Evolutionary conservation across 202 grass and related monocot genomes (phyloP), one percentile per base, ranked within the genome.

Genomic region (Panicum hallii): DNA sequence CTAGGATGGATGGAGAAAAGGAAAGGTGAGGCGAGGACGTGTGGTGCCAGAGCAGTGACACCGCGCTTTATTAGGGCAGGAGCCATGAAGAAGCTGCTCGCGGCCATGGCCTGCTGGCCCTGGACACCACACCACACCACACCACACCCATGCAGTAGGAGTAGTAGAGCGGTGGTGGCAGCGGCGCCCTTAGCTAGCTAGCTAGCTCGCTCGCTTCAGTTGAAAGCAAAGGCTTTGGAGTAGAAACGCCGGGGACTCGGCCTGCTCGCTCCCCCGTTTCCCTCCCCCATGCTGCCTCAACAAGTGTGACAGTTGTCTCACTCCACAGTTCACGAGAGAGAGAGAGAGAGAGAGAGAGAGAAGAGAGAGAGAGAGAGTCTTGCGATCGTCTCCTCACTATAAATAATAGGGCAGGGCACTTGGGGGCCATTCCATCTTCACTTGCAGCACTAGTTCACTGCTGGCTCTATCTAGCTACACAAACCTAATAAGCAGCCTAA

Each of bases 271-370:
- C 47, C 74, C 67, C 55, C 53, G 12, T 48, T 67, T 70, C 63
- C 30, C 77, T 70, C 85, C 80, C 84, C 80, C 71, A 84, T 87
- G 73, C 81, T 76, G 77, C 82, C 85, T 88, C 89, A 77, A 85
- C 77, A 88, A 81, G 84, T 65, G 89, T 67, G 89, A 85, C 71
- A 81, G 77, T 82, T 88, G 85, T 88, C 85, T 81, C 81, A 72
- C 74, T 80, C 62, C 62, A 74, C 75, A 58, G 36, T 53, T 8
- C 9, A 57, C 15, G 23, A 20, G 19, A 36, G 6, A 9, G 45
- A 72, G 49, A 43, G 14, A 43, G 49, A 11, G 13, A 40, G 55
- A 38, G 68, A 28, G 54, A 43, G 42, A 36, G 4, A 9, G 45
- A 72, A 43, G 42, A 36, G 4, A 9, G 45, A 72, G 49, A 10